phyloP scores from a whole-genome alignment of 2,329 filamentous ascomycete genomes.

The Apiospora rasikravindrae region DNA sequence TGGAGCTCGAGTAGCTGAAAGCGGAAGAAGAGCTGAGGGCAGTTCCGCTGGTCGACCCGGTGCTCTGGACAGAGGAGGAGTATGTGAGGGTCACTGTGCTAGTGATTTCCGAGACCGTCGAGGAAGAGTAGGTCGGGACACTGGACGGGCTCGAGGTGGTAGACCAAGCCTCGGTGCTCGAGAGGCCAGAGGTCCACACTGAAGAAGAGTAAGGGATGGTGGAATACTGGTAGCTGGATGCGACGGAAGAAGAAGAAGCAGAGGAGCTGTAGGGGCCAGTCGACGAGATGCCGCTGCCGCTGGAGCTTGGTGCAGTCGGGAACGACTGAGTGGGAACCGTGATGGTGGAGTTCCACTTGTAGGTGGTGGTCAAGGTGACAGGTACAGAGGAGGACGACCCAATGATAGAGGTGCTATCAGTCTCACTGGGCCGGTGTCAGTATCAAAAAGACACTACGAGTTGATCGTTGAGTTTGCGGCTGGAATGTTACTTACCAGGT shows the following conservation, averaged over 20 bases:
- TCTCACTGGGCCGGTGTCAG: not conserved
- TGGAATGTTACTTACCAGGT: not conserved
- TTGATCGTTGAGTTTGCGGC: not conserved
- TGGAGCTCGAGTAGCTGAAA: not conserved
- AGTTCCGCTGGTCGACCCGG: not conserved
- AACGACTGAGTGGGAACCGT: not conserved
- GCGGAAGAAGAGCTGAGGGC: not conserved
- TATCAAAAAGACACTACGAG: not conserved
- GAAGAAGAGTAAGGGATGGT: not conserved
- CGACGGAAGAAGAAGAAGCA: not conserved
- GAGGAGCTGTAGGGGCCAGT: not conserved
- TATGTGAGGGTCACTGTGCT: conserved; percentile 10
- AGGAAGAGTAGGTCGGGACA: not conserved
- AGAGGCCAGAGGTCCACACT: not conserved
- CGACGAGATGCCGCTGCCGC: not conserved
- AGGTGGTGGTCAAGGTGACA: not conserved
- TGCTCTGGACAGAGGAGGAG: conserved; percentile 21
- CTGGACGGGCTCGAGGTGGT: not conserved
- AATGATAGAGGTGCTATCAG: not conserved
- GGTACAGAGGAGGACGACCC: not conserved
- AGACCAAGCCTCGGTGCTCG: not conserved
- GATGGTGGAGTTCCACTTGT: conserved; percentile 20
- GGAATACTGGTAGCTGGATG: not conserved
- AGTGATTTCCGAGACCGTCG: not conserved
- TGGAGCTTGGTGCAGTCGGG: not conserved